Base-by-base conservation (phyloP, 176 grass and related monocot genomes). In the Chloris gayana region DNA sequence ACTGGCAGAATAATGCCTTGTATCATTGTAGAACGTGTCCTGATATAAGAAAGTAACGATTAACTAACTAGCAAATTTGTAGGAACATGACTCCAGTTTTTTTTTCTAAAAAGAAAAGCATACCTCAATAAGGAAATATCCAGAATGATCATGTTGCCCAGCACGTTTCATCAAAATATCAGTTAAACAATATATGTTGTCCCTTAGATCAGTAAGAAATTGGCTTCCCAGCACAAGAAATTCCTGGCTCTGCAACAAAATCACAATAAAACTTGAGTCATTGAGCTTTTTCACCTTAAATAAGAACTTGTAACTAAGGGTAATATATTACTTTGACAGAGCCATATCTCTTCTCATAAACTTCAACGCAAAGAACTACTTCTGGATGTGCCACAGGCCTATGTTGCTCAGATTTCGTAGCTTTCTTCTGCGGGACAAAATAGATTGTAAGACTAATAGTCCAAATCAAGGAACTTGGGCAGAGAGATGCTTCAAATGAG, bases 121-220 rank as follows among this genome's bases (percentile, higher is more conserved):
- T 89, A 98, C 96, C 80, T 98, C 96, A 13, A 98, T 84, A 69
- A 98, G 92, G 70, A 98, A 95, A 91, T 88, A 98, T 64, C 90
- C 75, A 79, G 92, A 95, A 67, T 77, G 79, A 72, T 93, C 84
- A 4, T 82, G 62, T 62, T 89, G 47, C 50, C 80, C 87, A 74
- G 87, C 88, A 76, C 32, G 41, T 73, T 95, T 80, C 92, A 93
- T 93, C 71, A 98, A 72, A 37, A 93, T 98, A 84, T 95, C 87
- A 26, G 90, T 95, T 45, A 87, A 89, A 79, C 92, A 98, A 74
- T 82, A 93, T 64, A 98, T 98, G 58, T 71, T 93, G 77, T 98
- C 92, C 76, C 85, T 95, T 61, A 98, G 77, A 72, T 91, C 90
- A 13, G 84, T 79, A 67, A 98, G 90, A 47, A 82, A 70, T 78